Conservation (phyloP, 805 yeast genomes). For the Kregervanrija fluxuum region DNA sequence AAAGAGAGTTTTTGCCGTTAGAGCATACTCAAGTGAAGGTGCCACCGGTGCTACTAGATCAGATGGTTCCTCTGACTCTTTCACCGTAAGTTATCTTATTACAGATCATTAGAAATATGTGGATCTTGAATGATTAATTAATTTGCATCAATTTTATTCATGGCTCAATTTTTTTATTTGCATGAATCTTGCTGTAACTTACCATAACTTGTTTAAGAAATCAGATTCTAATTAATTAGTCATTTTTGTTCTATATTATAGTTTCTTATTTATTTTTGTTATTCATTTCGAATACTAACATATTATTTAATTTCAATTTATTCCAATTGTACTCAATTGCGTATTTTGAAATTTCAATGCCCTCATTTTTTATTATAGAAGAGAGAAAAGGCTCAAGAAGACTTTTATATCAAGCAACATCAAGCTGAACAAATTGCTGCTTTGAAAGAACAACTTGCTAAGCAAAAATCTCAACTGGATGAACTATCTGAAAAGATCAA, state of each 20-base stretch:
- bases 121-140: too few relatives aligned
- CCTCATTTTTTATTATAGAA: constrained; percentile 34
- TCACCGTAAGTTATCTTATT: constrained; percentile 36
- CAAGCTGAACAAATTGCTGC: constrained; percentile 81
- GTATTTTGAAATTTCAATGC: not conserved
- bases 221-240: too few relatives aligned
- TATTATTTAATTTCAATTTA: not conserved
- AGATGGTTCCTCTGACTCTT: constrained; percentile 49
- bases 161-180: too few relatives aligned
- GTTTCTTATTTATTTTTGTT: not conserved
- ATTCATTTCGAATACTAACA: not conserved
- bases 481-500: constrained; percentile 43
- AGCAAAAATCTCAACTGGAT: constrained; percentile 57
- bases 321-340: not conserved
- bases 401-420: constrained; percentile 75
- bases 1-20: constrained; percentile 23
- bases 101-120: not conserved
- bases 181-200: too few relatives aligned
- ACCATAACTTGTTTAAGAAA: too few relatives aligned
- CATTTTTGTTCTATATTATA: not conserved
- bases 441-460: constrained; percentile 67
- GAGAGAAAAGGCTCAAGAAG: constrained; percentile 92
- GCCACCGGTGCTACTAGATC: constrained; percentile 55
- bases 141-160: too few relatives aligned
- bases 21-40: constrained; percentile 45